A percentile compares a stretch with the other conserved stretches of the same genome.
phyloP scores from a whole-genome alignment of 2,329 filamentous ascomycete species.

The Stemphylium lycopersici region DNA sequence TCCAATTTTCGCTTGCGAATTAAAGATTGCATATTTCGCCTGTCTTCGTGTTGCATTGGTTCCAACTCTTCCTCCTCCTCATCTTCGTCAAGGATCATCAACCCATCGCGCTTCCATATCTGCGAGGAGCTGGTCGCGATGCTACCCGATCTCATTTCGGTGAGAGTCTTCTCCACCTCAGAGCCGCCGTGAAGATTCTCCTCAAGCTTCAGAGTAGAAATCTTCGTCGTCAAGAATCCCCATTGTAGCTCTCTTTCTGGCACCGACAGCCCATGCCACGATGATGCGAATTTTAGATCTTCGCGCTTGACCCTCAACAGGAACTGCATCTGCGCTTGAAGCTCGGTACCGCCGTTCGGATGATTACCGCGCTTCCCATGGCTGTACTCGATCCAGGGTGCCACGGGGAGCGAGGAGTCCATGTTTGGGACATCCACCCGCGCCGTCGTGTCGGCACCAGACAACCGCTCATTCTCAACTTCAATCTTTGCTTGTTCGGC shows the following conservation, averaged over 20 bases:
- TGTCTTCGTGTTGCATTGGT: conserved; percentile 21
- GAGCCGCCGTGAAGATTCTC: conserved; percentile 52
- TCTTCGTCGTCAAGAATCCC: conserved; percentile 55
- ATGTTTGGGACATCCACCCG: conserved; percentile 58
- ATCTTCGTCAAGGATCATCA: conserved; percentile 55
- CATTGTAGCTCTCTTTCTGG: conserved; percentile 54
- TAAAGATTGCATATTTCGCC: conserved; percentile 45
- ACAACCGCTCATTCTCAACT: conserved; percentile 54
- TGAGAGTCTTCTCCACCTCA: conserved; percentile 45
- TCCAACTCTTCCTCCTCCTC: conserved; percentile 42
- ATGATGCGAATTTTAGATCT: conserved; percentile 33
- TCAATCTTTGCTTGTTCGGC: conserved; percentile 45
- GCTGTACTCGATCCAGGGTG: conserved; percentile 56
- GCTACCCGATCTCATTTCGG: conserved; percentile 38
- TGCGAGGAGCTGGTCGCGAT: conserved; percentile 50
- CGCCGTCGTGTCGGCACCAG: conserved; percentile 55
- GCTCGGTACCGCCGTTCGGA: conserved; percentile 23
- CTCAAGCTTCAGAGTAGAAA: conserved; percentile 47
- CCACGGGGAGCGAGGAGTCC: conserved; percentile 49
- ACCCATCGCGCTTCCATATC: conserved; percentile 56
- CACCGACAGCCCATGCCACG: conserved; percentile 52
- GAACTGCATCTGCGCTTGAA: conserved; percentile 41
- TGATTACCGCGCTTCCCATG: conserved; percentile 14
- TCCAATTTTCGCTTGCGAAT: conserved; percentile 48
- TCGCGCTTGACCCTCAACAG: conserved; percentile 45